Conservation (phyloP, 2,329 filamentous ascomycete species). For the Exophiala alcalophila region DNA sequence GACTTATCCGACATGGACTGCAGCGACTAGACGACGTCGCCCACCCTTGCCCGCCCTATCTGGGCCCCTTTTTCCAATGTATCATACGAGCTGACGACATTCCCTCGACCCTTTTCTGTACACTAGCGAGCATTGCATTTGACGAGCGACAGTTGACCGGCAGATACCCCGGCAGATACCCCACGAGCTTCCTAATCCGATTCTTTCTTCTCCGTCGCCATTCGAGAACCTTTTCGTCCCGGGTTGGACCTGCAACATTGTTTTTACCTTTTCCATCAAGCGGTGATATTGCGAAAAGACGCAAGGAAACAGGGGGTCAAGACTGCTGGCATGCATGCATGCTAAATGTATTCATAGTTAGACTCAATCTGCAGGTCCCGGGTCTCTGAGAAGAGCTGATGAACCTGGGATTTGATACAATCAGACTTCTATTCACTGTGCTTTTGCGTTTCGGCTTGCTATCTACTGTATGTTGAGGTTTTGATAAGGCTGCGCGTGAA, state of each 20-base stretch:
- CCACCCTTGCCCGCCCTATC: slow-evolving; percentile 1
- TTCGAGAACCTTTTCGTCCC: slow-evolving; percentile 5
- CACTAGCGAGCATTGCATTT: slow-evolving; percentile 20
- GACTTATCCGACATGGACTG: slow-evolving; percentile 23
- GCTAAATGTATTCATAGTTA: slow-evolving; percentile 8
- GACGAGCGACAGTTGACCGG: slow-evolving; percentile 21
- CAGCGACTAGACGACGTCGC: slow-evolving; percentile 13
- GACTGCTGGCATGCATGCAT: slow-evolving; percentile 1
- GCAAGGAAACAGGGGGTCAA: slow-evolving; percentile 3
- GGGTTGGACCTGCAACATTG: slow-evolving; percentile 4
- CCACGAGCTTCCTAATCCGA: slow-evolving; percentile 12
- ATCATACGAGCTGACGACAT: slow-evolving; percentile 21
- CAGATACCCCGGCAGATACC: slow-evolving; percentile 25
- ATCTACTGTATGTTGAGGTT: too few species aligned
- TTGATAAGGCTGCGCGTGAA: too few species aligned
- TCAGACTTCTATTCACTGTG: too few species aligned
- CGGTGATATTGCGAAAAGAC: slow-evolving; percentile 8
- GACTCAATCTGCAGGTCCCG: not conserved
- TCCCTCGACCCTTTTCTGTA: slow-evolving; percentile 12
- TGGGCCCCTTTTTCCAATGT: too few species aligned
- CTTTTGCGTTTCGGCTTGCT: too few species aligned
- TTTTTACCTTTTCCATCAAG: not conserved
- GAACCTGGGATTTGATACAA: too few species aligned
- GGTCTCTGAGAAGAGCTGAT: too few species aligned
- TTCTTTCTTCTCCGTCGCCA: slow-evolving; percentile 6